phyloP scores from a whole-genome alignment of 495 filamentous ascomycete species.

The Durotheca rogersii region DNA sequence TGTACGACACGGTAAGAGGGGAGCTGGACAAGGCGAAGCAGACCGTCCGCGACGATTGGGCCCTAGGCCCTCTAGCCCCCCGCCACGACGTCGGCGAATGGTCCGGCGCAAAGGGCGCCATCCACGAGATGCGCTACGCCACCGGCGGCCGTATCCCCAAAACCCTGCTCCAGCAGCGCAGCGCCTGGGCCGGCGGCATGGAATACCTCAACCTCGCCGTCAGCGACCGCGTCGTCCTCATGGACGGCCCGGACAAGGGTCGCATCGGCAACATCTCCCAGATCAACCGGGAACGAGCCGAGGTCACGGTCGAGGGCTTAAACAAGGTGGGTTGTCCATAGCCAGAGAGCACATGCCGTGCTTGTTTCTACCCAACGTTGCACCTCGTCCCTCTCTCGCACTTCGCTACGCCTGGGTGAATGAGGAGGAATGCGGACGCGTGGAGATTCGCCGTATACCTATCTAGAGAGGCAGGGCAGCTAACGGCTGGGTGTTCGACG shows the following conservation, averaged over 20 bases:
- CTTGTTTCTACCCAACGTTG: too few relatives aligned
- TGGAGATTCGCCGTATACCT: too few relatives aligned
- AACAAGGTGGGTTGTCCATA: slow-evolving; percentile 61
- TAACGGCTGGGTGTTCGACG: not conserved
- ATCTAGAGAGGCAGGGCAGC: not conserved
- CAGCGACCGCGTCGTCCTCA: slow-evolving; percentile 76
- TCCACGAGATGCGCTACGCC: slow-evolving; percentile 40
- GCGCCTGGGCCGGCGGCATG: slow-evolving; percentile 52
- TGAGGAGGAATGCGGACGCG: too few relatives aligned
- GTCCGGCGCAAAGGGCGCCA: slow-evolving; percentile 46
- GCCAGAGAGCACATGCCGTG: too few relatives aligned
- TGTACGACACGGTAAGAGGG: not conserved
- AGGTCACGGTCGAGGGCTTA: slow-evolving; percentile 61
- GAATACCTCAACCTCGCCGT: slow-evolving; percentile 62
- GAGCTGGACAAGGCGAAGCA: slow-evolving; percentile 36
- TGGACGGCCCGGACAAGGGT: slow-evolving; percentile 74
- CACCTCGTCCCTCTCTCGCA: too few relatives aligned
- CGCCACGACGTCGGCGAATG: slow-evolving; percentile 59
- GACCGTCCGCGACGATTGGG: slow-evolving; percentile 64
- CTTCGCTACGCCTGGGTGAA: too few relatives aligned
- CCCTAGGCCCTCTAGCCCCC: slow-evolving; percentile 73
- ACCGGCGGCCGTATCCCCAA: slow-evolving; percentile 30
- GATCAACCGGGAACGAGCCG: slow-evolving; percentile 59
- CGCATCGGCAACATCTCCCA: slow-evolving; percentile 68
- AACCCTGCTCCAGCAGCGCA: slow-evolving; percentile 35